Evolutionary conservation across 495 filamentous ascomycete species (phyloP), one percentile per base, ranked within the genome.

Genomic region (Aspergillus nidulans): DNA sequence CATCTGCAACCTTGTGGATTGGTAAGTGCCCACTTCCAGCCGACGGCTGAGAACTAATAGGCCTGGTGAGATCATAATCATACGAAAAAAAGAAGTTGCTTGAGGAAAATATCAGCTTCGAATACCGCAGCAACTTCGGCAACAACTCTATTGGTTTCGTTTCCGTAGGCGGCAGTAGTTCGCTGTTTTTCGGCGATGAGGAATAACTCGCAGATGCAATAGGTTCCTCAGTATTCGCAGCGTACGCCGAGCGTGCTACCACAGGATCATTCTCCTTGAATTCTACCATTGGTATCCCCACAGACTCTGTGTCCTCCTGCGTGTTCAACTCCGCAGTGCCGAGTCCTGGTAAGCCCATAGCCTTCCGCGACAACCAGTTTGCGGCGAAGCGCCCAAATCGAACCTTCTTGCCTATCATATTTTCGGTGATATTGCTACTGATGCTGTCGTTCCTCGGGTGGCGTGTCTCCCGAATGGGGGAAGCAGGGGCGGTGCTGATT

Each of bases 21-120:
- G 90, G 86, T 38, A 84, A 42, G 13, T 76, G 73, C 4, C 68
- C 69, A 23, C 57, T 69, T 47, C 59, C 36, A 16, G 66, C 59
- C 10, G 64, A 56, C 6, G 74, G 65, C 49, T 80, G 77, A 25
- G 67, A 70, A 32, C 76, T 73, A 60, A 88, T 63, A 56, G 80
- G 82, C 40, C 85, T 78, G 10, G 92, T 96, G 28, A 97, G 78
- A 63, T 97, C 92, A 67, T 89, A 81, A 57, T 98, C 94, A 67
- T 98, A 96, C 12, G 90, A 85, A 62, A 89, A 98, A 71, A 85
- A 97, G 71, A 96, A 96, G 66, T 88, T 96, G 51, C 77, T 78
- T 16, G 87, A 90, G 4, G 85, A 79, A 60, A 96, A 88, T 45
- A 95, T 73, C 43, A 96, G 74, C 65, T 86, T 88, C 12, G 89